Conservation (phyloP, 352 stramenopile genomes). For the Globisporangium iwayamae region DNA sequence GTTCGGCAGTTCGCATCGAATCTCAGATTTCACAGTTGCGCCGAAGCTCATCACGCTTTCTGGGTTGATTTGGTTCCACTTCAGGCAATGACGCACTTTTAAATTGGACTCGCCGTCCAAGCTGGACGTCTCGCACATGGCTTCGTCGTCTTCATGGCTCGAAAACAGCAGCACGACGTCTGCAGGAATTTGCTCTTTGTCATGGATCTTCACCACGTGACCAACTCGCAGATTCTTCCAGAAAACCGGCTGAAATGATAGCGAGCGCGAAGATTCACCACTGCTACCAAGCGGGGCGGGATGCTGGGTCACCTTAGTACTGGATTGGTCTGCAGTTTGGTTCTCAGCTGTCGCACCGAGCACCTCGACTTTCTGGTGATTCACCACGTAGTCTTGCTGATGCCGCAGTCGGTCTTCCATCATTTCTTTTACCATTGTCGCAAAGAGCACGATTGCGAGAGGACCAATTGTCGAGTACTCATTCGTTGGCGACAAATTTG, state of each 20-base stretch:
- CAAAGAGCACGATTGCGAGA: slow-evolving; percentile 72
- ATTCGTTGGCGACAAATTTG: slow-evolving; percentile 83
- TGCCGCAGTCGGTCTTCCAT: slow-evolving; percentile 75
- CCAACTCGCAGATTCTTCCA: slow-evolving; percentile 88
- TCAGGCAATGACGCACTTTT: slow-evolving; percentile 67
- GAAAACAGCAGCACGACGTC: slow-evolving; percentile 90
- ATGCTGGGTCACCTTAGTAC: slow-evolving; percentile 12
- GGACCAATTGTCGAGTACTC: slow-evolving; percentile 85
- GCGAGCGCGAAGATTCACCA: not conserved
- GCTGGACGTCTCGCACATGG: slow-evolving; percentile 81
- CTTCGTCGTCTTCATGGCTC: slow-evolving; percentile 63
- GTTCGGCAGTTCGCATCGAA: slow-evolving; percentile 77
- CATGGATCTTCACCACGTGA: slow-evolving; percentile 83
- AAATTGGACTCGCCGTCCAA: slow-evolving; percentile 83
- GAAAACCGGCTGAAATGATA: slow-evolving; percentile 63
- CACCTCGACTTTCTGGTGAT: slow-evolving; percentile 56
- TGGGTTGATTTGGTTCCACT: slow-evolving; percentile 48
- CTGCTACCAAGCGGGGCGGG: not conserved
- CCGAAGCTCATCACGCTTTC: slow-evolving; percentile 46
- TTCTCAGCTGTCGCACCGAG: slow-evolving; percentile 26
- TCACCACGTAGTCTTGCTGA: slow-evolving; percentile 69
- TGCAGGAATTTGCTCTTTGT: slow-evolving; percentile 88
- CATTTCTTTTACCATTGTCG: slow-evolving; percentile 84
- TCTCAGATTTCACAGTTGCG: slow-evolving; percentile 43
- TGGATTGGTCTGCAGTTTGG: slow-evolving; percentile 13